Evolutionary conservation across 164 flowering plant species (phyloP), one percentile per base, ranked within the genome.

Genomic region (Stephania japonica): DNA sequence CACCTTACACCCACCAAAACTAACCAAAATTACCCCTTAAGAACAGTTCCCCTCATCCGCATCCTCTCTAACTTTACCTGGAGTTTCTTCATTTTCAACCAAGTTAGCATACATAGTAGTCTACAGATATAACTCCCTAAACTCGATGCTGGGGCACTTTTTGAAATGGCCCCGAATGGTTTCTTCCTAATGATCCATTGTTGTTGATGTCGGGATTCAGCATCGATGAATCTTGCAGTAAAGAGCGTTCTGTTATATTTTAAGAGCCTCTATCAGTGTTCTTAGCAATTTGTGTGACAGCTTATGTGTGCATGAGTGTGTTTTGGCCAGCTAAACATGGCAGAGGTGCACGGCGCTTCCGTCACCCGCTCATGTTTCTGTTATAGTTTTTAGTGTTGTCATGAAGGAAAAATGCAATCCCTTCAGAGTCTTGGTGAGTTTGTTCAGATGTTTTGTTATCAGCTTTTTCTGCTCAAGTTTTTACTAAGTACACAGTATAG

Each of bases 1-100:
- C 21, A 13, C 61, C 65, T 62, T 49, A 64, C 23, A 42, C 62
- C 27, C 71, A 42, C 76, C 23, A 59, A 24, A 68, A 59, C 70
- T 78, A 70, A 66, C 70, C 38, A 24, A 67, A 71, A 65, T 18
- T 42, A 19, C 68, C 65, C 5, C 59, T 50, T 13, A 50, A 50
- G 19, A 19, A 59, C 64, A 59, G 23, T 59, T 59, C 23, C 18
- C 63, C 21, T 59, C 23, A 0, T 24, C 23, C 6, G 23, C 21
- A 7, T 59, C 64, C 64, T 59, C 64, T 56, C 64, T 64, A 64
- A 64, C 67, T 64, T 64, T 23, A 64, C 38, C 19, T 24, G 67
- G 67, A 64, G 3, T 64, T 24, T 64, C 32, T 64, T 7, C 21
- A 64, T 64, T 13, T 59, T 7, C 41, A 64, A 24, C 41, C 41